Percentiles rank a stretch among this genome's conserved stretches.
Evolutionary conservation across 495 filamentous ascomycete species (phyloP).

Genomic region (Xylaria intraflava): DNA sequence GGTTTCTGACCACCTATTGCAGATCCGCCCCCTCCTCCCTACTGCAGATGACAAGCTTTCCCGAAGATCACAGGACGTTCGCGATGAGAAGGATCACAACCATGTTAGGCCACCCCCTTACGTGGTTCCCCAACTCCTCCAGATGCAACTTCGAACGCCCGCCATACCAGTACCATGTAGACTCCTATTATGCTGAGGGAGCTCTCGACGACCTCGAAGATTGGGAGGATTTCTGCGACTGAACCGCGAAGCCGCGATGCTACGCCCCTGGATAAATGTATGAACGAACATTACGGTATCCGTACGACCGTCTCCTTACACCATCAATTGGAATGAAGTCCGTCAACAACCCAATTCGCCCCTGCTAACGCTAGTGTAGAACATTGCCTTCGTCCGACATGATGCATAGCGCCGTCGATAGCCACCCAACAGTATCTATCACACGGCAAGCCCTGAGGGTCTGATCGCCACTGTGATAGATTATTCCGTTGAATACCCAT

Average conservation of each 20-base stretch:
- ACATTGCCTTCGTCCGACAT: too few relatives aligned
- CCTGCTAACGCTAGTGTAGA: too few relatives aligned
- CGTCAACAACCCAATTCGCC: not conserved
- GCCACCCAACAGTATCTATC: constrained; percentile 4
- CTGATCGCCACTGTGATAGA: constrained; percentile 15
- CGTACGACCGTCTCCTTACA: not conserved
- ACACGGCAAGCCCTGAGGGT: constrained; percentile 13
- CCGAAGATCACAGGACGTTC: too few relatives aligned
- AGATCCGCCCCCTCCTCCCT: too few relatives aligned
- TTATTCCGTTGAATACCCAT: constrained; percentile 39
- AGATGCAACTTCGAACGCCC: not conserved
- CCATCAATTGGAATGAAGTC: not conserved
- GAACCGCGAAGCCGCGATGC: not conserved
- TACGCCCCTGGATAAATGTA: not conserved
- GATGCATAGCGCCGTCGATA: too few relatives aligned
- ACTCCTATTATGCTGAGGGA: not conserved
- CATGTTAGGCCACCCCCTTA: too few relatives aligned
- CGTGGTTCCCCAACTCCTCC: too few relatives aligned
- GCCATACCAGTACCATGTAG: not conserved
- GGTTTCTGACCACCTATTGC: too few relatives aligned
- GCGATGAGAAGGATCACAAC: too few relatives aligned
- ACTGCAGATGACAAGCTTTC: too few relatives aligned
- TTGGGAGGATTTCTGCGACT: not conserved
- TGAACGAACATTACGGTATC: constrained; percentile 2
- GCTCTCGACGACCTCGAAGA: not conserved